Evolutionary conservation across 148 eudicot genomes (phyloP).

Genomic region (Persicaria maculosa): DNA sequence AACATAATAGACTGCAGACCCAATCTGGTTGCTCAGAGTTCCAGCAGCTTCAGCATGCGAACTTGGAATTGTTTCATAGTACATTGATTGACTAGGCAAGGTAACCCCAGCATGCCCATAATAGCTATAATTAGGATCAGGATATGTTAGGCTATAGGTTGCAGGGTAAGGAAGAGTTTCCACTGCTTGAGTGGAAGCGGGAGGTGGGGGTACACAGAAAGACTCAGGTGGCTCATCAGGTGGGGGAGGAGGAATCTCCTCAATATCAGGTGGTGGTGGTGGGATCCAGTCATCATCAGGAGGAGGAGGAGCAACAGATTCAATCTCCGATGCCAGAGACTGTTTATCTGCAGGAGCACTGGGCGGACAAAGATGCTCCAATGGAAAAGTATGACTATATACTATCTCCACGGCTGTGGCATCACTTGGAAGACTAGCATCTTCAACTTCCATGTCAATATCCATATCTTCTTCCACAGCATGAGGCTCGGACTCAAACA

Average conservation of each 20-base stretch:
- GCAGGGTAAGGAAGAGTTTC: slow-evolving; percentile 41
- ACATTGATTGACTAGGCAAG: slow-evolving; percentile 34
- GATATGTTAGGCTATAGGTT: slow-evolving; percentile 39
- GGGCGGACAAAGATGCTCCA: slow-evolving; percentile 27
- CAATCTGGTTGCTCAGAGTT: slow-evolving; percentile 34
- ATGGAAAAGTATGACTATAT: slow-evolving; percentile 6
- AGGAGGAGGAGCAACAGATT: slow-evolving; percentile 54
- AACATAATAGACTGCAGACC: slow-evolving; percentile 47
- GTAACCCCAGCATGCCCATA: slow-evolving; percentile 45
- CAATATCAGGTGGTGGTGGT: slow-evolving; percentile 91
- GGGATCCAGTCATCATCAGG: slow-evolving; percentile 83
- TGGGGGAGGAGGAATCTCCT: slow-evolving; percentile 90
- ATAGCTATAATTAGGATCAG: slow-evolving; percentile 31
- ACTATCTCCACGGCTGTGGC: slow-evolving; percentile 13
- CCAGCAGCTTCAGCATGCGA: slow-evolving; percentile 34
- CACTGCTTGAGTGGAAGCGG: slow-evolving; percentile 35
- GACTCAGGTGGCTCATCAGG: slow-evolving; percentile 77
- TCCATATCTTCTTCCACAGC: slow-evolving; percentile 78
- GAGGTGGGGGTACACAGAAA: slow-evolving; percentile 33
- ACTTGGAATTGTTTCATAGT: slow-evolving; percentile 37
- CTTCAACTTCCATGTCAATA: slow-evolving; percentile 97
- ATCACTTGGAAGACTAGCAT: slow-evolving; percentile 22
- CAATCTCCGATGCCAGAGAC: slow-evolving; percentile 23
- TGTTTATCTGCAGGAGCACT: slow-evolving; percentile 21
- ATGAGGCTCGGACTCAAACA: slow-evolving; percentile 24